phyloP scores from a whole-genome alignment of 495 filamentous ascomycete species.

The Aspergillus taichungensis region DNA sequence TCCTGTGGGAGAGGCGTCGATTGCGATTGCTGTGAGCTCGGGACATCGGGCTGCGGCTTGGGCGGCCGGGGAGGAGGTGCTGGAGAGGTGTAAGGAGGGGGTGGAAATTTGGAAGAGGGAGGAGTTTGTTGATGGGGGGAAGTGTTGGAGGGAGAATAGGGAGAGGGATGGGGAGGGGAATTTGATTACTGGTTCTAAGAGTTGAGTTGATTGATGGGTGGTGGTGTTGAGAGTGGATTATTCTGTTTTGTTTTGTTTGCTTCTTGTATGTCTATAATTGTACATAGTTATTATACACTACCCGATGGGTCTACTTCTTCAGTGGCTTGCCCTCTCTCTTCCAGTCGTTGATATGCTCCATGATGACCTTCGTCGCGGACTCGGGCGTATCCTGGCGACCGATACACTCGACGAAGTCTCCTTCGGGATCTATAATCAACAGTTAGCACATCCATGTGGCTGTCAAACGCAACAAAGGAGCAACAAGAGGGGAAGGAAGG shows the following conservation, averaged over 20 bases:
- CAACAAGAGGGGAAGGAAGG: no score
- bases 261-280: background rate
- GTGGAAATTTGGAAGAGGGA: conserved; percentile 96
- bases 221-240: background rate
- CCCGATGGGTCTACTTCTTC: conserved; percentile 23
- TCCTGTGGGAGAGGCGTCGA: conserved; percentile 83
- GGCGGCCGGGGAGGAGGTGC: conserved; percentile 78
- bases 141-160: conserved; percentile 85
- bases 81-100: conserved; percentile 76
- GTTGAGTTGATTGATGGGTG: background rate
- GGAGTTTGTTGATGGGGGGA: conserved; percentile 73
- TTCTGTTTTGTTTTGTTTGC: background rate
- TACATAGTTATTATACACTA: conserved; percentile 8
- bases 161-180: conserved; percentile 54
- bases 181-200: conserved; percentile 5
- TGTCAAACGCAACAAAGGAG: no score
- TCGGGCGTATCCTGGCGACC: conserved; percentile 89
- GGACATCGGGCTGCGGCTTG: conserved; percentile 86
- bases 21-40: conserved; percentile 78
- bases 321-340: conserved; percentile 45
- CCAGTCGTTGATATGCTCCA: conserved; percentile 89
- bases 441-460: no score
- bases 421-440: conserved; percentile 65
- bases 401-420: conserved; percentile 95
- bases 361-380: conserved; percentile 72